Conservation (phyloP, 192 early-diverging fungal genomes). For the Bifiguratus adelaidae region DNA sequence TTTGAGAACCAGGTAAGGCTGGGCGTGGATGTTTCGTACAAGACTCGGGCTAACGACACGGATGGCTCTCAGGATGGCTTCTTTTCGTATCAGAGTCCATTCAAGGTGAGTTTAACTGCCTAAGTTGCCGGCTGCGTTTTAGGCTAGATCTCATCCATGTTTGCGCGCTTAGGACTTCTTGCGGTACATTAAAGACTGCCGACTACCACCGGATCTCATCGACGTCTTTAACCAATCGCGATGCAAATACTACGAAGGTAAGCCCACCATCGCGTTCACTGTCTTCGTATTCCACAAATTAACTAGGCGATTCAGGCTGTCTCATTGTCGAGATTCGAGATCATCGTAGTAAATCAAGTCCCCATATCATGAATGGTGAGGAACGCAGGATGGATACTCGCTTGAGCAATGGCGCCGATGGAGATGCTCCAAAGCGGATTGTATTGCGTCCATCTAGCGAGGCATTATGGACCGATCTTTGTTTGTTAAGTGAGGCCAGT, state of each 20-base stretch:
- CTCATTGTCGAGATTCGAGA: slow-evolving; percentile 64
- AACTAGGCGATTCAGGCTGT: slow-evolving; percentile 29
- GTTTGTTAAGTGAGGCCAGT: slow-evolving; percentile 30
- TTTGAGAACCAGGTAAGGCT: slow-evolving; percentile 46
- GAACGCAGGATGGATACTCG: neutral
- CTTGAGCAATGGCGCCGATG: neutral
- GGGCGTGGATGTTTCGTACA: neutral
- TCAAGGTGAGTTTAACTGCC: slow-evolving; percentile 25
- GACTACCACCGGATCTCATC: slow-evolving; percentile 50
- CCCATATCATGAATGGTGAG: too few relatives aligned
- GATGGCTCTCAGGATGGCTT: slow-evolving; percentile 26
- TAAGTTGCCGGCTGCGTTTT: neutral
- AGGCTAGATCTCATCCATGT: neutral
- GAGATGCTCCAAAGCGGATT: slow-evolving; percentile 19
- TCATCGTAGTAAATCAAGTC: slow-evolving; percentile 32
- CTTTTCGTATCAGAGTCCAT: slow-evolving; percentile 39
- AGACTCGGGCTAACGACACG: neutral
- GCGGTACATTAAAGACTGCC: slow-evolving; percentile 30
- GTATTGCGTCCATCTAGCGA: slow-evolving; percentile 35
- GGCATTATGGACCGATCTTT: slow-evolving; percentile 40
- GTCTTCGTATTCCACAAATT: neutral
- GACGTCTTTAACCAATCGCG: slow-evolving; percentile 54
- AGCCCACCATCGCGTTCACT: neutral
- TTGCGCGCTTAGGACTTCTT: slow-evolving; percentile 26
- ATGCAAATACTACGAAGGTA: slow-evolving; percentile 39